Evolutionary conservation across 1,284 basidiomycete genomes (phyloP), one percentile per base, ranked within the genome.

Genomic region (Phylloboletellus chloephorus): DNA sequence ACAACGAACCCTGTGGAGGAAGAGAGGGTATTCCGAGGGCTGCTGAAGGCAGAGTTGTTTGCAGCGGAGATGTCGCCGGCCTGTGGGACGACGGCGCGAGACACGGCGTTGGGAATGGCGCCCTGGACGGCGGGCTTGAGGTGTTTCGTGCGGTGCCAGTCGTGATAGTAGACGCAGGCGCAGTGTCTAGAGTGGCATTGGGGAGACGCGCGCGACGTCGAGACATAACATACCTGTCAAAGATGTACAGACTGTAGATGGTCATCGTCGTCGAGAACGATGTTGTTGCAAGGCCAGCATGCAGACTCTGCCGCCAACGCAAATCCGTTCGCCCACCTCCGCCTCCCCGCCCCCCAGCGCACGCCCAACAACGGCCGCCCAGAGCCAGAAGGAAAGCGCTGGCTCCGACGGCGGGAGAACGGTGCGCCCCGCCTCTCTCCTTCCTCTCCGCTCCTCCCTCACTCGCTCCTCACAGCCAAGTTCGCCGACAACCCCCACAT

Each of bases 101-200:
- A 83, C 38, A 94, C 86, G 20, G 80, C 88, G 8, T 82, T 79
- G 31, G 87, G 73, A 42, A 88, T 75, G 37, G 76, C 78, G 19
- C 84, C 79, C 54, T 82, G 74, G 10, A 73, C 71, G 4, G 88
- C 84, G 29, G 76, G 74, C 56, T 80, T 82, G 20, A 84, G 78
- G 23, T 81, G 74, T 42, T 76, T 78, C 0, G 84, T 81, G 37
- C 91, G 79, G 56, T 92, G 86, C 88, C 89, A 93, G 63, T 93
- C 89, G 54, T 94, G 91, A 64, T 94, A 95, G 67, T 92, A 95
- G 36, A 95, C 76, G 60, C 89, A 92, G 32, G 76, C 76, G 61
- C 92, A 95, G 60, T 94, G 90, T 58, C 91, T 95, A n/a, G n/a
- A n/a, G n/a, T n/a, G n/a, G n/a, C n/a, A n/a, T n/a, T n/a, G n/a